Evolutionary conservation across 2,329 filamentous ascomycete genomes (phyloP).

Genomic region (Cladosporium velox): DNA sequence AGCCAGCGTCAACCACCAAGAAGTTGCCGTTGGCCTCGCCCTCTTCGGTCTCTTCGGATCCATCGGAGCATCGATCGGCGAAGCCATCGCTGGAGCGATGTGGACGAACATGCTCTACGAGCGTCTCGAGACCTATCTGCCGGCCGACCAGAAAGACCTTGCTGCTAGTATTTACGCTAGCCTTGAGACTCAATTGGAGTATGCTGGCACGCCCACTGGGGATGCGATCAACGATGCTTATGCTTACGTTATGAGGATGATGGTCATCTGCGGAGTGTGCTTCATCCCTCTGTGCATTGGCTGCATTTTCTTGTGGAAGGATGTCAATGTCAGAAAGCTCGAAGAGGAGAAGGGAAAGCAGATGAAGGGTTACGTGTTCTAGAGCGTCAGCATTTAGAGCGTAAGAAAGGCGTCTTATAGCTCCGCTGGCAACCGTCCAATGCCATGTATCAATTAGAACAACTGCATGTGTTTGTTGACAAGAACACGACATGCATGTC

Average conservation of each 20-base stretch:
- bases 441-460: neutral
- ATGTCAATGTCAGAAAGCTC: slow-evolving; percentile 28
- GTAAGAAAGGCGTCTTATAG: neutral
- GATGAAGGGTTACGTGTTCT: slow-evolving; percentile 14
- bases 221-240: slow-evolving; percentile 44
- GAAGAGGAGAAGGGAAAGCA: slow-evolving; percentile 23
- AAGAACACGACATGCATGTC: neutral
- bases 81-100: slow-evolving; percentile 6
- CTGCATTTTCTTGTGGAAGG: slow-evolving; percentile 24
- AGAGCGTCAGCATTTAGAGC: neutral
- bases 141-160: slow-evolving; percentile 12
- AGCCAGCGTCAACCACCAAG: slow-evolving; percentile 36
- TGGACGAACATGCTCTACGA: slow-evolving; percentile 30
- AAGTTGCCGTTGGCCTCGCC: slow-evolving; percentile 7
- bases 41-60: slow-evolving; percentile 9
- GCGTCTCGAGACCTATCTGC: slow-evolving; percentile 24
- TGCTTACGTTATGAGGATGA: slow-evolving; percentile 38
- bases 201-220: slow-evolving; percentile 54
- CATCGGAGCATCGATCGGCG: slow-evolving; percentile 7
- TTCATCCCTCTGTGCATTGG: slow-evolving; percentile 23
- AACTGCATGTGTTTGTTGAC: neutral
- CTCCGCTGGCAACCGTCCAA: neutral
- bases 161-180: slow-evolving; percentile 51
- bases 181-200: slow-evolving; percentile 57
- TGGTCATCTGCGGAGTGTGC: slow-evolving; percentile 38